Percentiles rank a stretch among this genome's conserved stretches.
These are phyloP conservation scores for Tolypocladium inflatum DNA, from an alignment of 2,329 filamentous ascomycete genomes.

Conservation along the genomic window DNA sequence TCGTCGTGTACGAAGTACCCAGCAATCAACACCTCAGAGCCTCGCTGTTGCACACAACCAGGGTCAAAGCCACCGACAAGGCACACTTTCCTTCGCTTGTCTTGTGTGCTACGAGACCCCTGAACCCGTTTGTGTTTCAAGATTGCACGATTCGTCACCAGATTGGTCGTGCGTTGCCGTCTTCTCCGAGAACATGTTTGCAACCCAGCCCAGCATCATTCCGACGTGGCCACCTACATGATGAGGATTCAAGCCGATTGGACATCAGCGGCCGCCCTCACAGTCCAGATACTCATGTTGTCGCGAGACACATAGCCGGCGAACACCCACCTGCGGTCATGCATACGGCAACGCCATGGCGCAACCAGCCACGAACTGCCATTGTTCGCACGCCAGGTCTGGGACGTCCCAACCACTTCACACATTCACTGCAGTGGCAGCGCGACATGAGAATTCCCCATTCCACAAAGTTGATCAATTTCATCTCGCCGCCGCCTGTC, in stretches of 20 bases:
- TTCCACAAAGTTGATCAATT: slow-evolving; percentile 2
- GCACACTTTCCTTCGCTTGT: background rate
- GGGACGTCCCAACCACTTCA: background rate
- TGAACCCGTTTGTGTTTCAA: background rate
- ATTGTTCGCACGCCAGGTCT: background rate
- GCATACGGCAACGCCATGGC: background rate
- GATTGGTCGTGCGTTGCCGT: background rate
- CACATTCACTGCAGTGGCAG: background rate
- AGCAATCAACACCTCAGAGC: background rate
- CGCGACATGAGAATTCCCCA: background rate
- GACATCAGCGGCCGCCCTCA: too few species aligned
- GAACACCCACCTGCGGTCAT: background rate
- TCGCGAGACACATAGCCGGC: background rate
- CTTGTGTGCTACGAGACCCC: background rate
- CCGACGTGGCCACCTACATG: too few species aligned
- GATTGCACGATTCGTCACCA: background rate
- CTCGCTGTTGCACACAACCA: background rate
- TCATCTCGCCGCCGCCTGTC: background rate
- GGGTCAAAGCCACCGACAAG: background rate
- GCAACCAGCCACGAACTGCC: background rate
- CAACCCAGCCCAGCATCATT: background rate
- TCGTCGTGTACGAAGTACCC: background rate
- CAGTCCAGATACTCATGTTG: background rate
- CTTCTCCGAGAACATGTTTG: background rate
- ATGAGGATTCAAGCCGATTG: too few species aligned